Evolutionary conservation across 176 grass and related monocot genomes (phyloP).

Genomic region (Musa schizocarpa): DNA sequence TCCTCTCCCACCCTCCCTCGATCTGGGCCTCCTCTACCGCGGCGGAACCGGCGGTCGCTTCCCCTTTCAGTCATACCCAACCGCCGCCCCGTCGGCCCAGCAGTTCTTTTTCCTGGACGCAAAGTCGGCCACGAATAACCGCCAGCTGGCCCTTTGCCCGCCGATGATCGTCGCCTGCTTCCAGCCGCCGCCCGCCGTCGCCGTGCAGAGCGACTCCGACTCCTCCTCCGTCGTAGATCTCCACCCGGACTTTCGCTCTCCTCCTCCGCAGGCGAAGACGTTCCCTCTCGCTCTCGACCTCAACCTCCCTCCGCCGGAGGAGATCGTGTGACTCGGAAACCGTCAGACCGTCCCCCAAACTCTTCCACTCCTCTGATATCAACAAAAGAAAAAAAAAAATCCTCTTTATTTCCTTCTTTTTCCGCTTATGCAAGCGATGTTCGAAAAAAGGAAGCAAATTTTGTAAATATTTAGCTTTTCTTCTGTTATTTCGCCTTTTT

Average conservation of each 20-base stretch:
- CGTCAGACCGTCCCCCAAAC: background rate
- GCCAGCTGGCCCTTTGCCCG: background rate
- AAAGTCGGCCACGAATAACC: background rate
- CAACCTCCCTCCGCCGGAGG: background rate
- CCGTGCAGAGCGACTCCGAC: background rate
- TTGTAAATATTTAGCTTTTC: too few relatives aligned
- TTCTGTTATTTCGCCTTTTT: too few relatives aligned
- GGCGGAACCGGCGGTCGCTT: background rate
- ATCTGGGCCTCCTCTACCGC: background rate
- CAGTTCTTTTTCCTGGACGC: constrained; percentile 2
- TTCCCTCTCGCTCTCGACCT: constrained; percentile 1
- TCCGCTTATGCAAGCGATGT: background rate
- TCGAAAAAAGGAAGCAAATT: too few relatives aligned
- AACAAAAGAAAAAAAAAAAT: background rate
- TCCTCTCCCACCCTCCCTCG: background rate
- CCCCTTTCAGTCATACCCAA: background rate
- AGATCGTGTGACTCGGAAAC: background rate
- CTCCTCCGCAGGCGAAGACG: background rate
- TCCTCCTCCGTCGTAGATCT: constrained; percentile 11
- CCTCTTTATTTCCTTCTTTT: background rate
- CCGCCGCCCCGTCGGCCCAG: background rate
- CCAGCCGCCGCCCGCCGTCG: background rate
- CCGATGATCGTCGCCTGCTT: constrained; percentile 10
- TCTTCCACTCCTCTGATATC: background rate
- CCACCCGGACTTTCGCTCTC: background rate